Percentiles rank a stretch among this genome's conserved stretches.
phyloP scores from a whole-genome alignment of 352 stramenopile species.

The Phytophthora sp. region DNA sequence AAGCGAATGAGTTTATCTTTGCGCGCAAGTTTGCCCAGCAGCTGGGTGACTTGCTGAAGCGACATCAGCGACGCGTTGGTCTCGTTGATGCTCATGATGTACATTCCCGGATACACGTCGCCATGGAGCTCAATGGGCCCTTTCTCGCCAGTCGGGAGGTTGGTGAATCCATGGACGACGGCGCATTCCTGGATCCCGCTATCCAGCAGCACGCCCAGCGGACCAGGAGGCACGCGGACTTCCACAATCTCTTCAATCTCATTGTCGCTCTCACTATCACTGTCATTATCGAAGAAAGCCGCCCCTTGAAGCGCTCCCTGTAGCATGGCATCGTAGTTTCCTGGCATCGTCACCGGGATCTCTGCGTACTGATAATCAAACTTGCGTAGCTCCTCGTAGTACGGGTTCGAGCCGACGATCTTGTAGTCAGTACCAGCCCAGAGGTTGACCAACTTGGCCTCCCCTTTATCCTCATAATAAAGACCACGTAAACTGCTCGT shows the following conservation, averaged over 20 bases:
- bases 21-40: conserved; percentile 73
- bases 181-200: conserved; percentile 81
- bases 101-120: conserved; percentile 77
- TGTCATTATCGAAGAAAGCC: conserved; percentile 85
- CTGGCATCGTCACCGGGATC: conserved; percentile 47
- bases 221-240: conserved; percentile 71
- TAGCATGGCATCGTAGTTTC: conserved; percentile 67
- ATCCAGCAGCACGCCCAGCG: conserved; percentile 77
- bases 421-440: conserved; percentile 87
- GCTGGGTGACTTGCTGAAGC: conserved; percentile 67
- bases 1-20: conserved; percentile 87
- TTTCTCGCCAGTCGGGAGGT: conserved; percentile 59
- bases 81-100: conserved; percentile 90
- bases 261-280: conserved; percentile 78
- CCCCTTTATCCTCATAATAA: conserved; percentile 79
- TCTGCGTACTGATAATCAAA: conserved; percentile 78
- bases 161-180: conserved; percentile 84
- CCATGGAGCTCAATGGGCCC: conserved; percentile 71
- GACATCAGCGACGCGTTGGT: conserved; percentile 86
- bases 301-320: conserved; percentile 76
- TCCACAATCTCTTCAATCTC: conserved; percentile 83
- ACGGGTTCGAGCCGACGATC: conserved; percentile 75
- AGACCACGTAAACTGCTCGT: conserved; percentile 77
- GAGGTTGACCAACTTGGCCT: conserved; percentile 81
- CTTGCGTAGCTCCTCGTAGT: conserved; percentile 75